Evolutionary conservation across 1,284 basidiomycete species (phyloP), one percentile per base, ranked within the genome.

Genomic region (Apiotrichum veenhuisii): DNA sequence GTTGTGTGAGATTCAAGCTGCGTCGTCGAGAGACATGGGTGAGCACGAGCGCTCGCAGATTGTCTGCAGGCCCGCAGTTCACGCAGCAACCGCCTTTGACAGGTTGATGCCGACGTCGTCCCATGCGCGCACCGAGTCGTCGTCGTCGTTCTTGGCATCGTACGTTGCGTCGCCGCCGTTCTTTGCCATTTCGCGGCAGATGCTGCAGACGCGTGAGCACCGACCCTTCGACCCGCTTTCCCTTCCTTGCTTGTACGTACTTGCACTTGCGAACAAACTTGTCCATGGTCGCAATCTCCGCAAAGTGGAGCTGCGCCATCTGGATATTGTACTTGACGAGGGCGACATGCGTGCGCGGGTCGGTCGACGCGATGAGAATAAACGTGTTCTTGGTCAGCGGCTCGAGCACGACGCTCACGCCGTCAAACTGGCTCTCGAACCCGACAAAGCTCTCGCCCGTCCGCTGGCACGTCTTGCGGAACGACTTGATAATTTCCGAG

Each of bases 351-450:
- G 95, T 87, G 68, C 85, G 84, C 0, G 89, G 88, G 72, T 96
- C 87, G 59, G 91, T 87, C 12, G 91, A 86, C 36, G 98, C 83
- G 57, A 76, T 54, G 69, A 98, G 81, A 55, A 98, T 87, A 68
- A 93, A 98, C 0, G 95, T 98, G 75, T 95, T 97, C 66, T 85
- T 83, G 15, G 95, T 98, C 78, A 98, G 82, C 66, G 90, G 88
- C 67, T 97, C 94, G 46, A 98, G 83, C n/a, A 96, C 90, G 2
- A 93, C 91, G 0, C 89, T 89, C 69, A 73, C 74, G 20, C 72
- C 91, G 84, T 63, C 85, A 79, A 62, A 91, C 79, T 75, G 90
- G 83, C 84, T 89, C 85, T 80, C 91, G 85, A 58, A 93, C 77
- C 73, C 74, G 25, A 86, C 83, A 70, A 92, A 92, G 61, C 89